Evolutionary conservation across 1,139 yeast genomes (phyloP), one percentile per base, ranked within the genome.

Genomic region (Saccharomyces pastorianus): DNA sequence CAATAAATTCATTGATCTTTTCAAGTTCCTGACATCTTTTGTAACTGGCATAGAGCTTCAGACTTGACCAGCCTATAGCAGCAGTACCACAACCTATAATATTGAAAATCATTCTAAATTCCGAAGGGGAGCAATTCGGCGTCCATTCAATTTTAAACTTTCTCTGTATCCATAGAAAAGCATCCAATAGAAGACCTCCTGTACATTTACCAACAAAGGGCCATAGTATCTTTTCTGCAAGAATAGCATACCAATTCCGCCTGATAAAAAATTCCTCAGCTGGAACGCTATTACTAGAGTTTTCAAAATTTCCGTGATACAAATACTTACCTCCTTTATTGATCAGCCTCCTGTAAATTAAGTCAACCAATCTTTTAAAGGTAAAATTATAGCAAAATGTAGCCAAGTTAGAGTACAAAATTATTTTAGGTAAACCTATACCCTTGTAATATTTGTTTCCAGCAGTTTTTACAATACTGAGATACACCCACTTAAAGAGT

Each of bases 31-130:
- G 44, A 20, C 44, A 38, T 38, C 44, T 38, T 38, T 20, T 38
- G 17, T 38, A 38, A 38, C 13, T 38, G 13, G 44, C 44, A 11
- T 38, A 38, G 44, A 38, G 44, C 44, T 17, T 38, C 44, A 38
- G 3, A 38, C 44, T 38, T 9, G 44, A 38, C 44, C 44, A 38
- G 11, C 44, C 5, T 6, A 38, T 20, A 23, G 44, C 44, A 4
- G 44, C 44, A 17, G 44, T 38, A 17, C 53, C 57, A 31, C 54
- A 55, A 6, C 59, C 59, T 13, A 55, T 8, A 20, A 56, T 26
- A 47, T 80, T 80, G 34, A 78, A 66, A n/a, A 77, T 64, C 58
- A 78, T 71, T 23, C 68, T 56, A 26, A 71, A 62, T 55, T 76
- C 77, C 56, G 76, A 76, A 1, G 75, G 74, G 0, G 78, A 29